Evolutionary conservation across 2,329 filamentous ascomycete genomes (phyloP), one percentile per base, ranked within the genome.

Genomic region (Ceratocystis cubensis): DNA sequence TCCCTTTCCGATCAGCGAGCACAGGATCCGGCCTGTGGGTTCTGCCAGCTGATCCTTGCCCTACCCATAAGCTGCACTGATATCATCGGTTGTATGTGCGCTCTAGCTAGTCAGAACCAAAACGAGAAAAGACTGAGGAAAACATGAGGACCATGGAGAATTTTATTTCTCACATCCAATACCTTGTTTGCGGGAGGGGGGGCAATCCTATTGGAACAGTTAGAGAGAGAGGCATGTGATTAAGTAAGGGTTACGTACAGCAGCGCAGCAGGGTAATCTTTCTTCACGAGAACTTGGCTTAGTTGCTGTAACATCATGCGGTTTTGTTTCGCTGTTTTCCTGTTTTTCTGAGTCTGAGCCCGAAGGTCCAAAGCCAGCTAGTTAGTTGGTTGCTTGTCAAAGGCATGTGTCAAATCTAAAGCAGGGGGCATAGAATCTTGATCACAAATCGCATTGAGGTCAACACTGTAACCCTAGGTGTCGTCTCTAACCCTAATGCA

Each of bases 11-110:
- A 57, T 57, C 53, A 57, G 25, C 53, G 13, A 57, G 25, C 15
- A 30, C 22, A 30, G 22, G 53, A 28, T n/a, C 53, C 53, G 2
- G 25, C 22, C 53, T 57, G 25, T 57, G 25, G 25, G 22, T 57
- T 57, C 53, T 57, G 53, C 53, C 53, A 57, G 30, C 10, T 33
- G 53, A 57, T 30, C 53, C 53, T 22, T 57, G 25, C 53, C 53
- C 53, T 57, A 22, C 15, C 25, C 30, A 57, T 28, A 57, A 25
- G 53, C 25, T 57, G 53, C 53, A 57, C 53, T 57, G 53, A 57
- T 57, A 57, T 57, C 25, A 57, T 57, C 53, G 53, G 22, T 17
- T 30, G 25, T 57, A 57, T 57, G 22, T 57, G 53, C 53, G 53
- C 10, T 57, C 22, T 30, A 57, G 53, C 53, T 28, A 57, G 15